These are phyloP conservation scores for Gymnopus androsaceus DNA, from an alignment of 1,284 basidiomycete species.

Conservation along the genomic window DNA sequence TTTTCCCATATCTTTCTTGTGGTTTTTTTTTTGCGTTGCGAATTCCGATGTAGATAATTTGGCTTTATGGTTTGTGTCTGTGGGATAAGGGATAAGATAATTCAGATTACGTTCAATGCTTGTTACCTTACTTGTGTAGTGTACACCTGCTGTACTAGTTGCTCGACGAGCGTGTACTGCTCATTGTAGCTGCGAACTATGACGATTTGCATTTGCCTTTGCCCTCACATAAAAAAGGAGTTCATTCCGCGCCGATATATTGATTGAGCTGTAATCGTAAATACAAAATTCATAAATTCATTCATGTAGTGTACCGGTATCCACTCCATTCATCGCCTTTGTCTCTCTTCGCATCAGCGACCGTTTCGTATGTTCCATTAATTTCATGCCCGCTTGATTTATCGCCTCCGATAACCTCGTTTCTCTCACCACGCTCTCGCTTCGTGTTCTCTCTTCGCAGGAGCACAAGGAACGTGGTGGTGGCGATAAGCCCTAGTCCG, in stretches of 20 bases:
- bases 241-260: too few species aligned
- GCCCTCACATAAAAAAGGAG: too few species aligned
- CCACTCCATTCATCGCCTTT: slow-evolving; percentile 66
- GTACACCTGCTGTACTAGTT: too few species aligned
- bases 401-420: slow-evolving; percentile 64
- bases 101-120: too few species aligned
- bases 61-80: not conserved
- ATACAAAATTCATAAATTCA: not conserved
- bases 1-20: not conserved
- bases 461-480: slow-evolving; percentile 45
- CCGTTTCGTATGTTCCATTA: slow-evolving; percentile 49
- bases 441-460: slow-evolving; percentile 62
- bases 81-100: too few species aligned
- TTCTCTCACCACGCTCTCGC: slow-evolving; percentile 63
- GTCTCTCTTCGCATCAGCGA: slow-evolving; percentile 54
- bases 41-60: not conserved
- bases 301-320: slow-evolving; percentile 48
- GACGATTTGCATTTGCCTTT: too few species aligned
- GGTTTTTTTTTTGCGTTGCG: not conserved
- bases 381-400: slow-evolving; percentile 28
- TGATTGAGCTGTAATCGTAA: not conserved
- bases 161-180: too few species aligned
- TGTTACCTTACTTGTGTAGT: not conserved
- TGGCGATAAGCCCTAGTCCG: slow-evolving; percentile 58
- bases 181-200: too few species aligned